Evolutionary conservation across 1,139 yeast genomes (phyloP), one percentile per base, ranked within the genome.

Genomic region (Hanseniaspora sp.): DNA sequence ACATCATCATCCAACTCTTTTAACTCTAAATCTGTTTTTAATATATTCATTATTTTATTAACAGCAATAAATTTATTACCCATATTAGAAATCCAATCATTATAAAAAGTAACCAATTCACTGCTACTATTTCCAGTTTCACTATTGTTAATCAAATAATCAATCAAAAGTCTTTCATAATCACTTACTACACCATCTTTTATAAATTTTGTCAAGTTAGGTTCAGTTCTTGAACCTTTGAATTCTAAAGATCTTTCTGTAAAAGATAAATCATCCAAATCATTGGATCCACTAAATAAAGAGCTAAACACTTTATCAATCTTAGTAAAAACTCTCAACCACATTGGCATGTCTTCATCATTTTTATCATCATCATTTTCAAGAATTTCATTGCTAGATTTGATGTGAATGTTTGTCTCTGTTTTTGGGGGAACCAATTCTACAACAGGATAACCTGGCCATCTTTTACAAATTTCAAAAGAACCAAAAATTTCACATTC

Each of bases 361-460:
- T 39, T 46, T 9, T 38, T 13, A 15, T 30, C 15, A 23, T 8
- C 13, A 23, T 8, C 12, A 7, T n/a, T 12, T 11, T 45, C 40
- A 23, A 31, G 41, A 12, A 12, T 17, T 1, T 17, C 33, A 4
- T 9, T 39, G 18, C 33, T 30, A 15, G n/a, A 29, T 9, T 37
- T 17, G 4, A 51, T 45, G 2, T 31, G 13, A 1, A 51, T 44
- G 7, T 39, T 28, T 17, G 54, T 51, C n/a, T 51, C 35, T 11
- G 49, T 56, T 34, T 42, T 34, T 15, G 68, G 68, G 30, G 59
- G 62, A 11, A 66, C 55, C 13, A 67, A 48, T 49, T 66, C 64
- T n/a, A 67, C 58, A 38, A 62, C 61, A 9, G 70, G 70, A 52
- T 57, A 67, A 5, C 69, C 70, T 7, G 67, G 67, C 45, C 67